These are phyloP conservation scores for Withania somnifera DNA, from an alignment of 305 asterid genomes.

Conservation along the genomic window DNA sequence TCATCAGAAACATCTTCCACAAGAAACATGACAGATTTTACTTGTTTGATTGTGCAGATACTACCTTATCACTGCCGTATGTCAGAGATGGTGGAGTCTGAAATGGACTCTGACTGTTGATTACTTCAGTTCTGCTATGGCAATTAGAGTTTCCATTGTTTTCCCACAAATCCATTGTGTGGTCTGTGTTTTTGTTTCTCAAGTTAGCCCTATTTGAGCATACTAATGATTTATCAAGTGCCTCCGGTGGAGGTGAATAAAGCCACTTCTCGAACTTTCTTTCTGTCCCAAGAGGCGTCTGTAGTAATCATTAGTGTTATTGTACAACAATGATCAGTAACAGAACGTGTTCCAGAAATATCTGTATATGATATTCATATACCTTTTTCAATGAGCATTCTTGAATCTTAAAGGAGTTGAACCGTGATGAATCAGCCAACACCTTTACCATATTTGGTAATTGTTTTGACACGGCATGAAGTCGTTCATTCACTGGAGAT, in stretches of 20 bases:
- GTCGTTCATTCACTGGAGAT: constrained; percentile 87
- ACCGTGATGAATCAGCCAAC: constrained; percentile 71
- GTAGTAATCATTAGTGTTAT: constrained; percentile 19
- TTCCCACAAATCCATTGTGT: constrained; percentile 21
- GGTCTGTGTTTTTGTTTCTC: constrained; percentile 19
- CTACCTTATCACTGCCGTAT: constrained; percentile 65
- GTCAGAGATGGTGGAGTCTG: constrained; percentile 91
- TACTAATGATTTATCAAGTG: constrained; percentile 36
- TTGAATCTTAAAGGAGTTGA: constrained; percentile 62
- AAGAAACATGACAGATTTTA: constrained; percentile 3
- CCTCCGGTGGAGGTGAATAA: constrained; percentile 56
- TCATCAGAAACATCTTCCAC: constrained; percentile 5
- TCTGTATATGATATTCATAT: background rate
- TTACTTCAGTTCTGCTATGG: constrained; percentile 31
- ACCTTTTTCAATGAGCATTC: constrained; percentile 65
- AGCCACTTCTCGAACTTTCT: constrained; percentile 69
- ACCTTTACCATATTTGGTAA: constrained; percentile 57
- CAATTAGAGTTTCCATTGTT: constrained; percentile 20
- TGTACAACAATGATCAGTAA: constrained; percentile 6
- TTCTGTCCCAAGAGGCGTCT: constrained; percentile 44
- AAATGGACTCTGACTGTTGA: constrained; percentile 66
- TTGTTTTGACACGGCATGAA: constrained; percentile 66
- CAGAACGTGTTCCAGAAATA: constrained; percentile 2
- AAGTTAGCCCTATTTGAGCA: constrained; percentile 32
- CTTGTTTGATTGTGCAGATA: constrained; percentile 7